phyloP scores from a whole-genome alignment of 768 basidiomycete genomes.

The Asterophora lycoperdoides region DNA sequence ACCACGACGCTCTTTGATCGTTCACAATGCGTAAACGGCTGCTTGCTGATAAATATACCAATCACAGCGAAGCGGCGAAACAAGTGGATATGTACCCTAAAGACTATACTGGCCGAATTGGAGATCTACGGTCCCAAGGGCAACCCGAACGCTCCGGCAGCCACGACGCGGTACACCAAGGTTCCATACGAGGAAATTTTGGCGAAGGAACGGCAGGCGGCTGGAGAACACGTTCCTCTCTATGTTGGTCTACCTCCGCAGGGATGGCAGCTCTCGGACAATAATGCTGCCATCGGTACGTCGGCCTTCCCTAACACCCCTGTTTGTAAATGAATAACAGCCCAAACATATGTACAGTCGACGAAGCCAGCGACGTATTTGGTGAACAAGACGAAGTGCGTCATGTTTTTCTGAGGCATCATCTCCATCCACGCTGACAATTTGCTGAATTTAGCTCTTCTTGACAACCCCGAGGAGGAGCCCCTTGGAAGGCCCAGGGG shows the following conservation, averaged over 20 bases:
- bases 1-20: background rate
- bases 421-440: background rate
- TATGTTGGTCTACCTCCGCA: slow-evolving; percentile 26
- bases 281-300: slow-evolving; percentile 47
- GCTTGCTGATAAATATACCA: slow-evolving; percentile 7
- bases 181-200: slow-evolving; percentile 69
- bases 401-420: background rate
- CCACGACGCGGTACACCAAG: slow-evolving; percentile 57
- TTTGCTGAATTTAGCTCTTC: slow-evolving; percentile 17
- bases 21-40: slow-evolving; percentile 3
- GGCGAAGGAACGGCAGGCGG: slow-evolving; percentile 34
- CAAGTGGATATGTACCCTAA: slow-evolving; percentile 90
- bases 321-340: background rate
- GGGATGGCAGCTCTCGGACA: slow-evolving; percentile 51
- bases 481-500: slow-evolving; percentile 1
- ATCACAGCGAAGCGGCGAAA: slow-evolving; percentile 68
- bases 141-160: slow-evolving; percentile 50
- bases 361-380: slow-evolving; percentile 41
- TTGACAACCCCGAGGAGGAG: slow-evolving; percentile 15
- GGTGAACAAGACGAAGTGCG: slow-evolving; percentile 35
- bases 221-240: slow-evolving; percentile 19
- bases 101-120: slow-evolving; percentile 61
- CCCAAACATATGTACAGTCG: slow-evolving; percentile 21
- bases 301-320: slow-evolving; percentile 7
- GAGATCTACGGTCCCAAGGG: slow-evolving; percentile 67